A percentile compares a stretch with the other conserved stretches of the same genome.
Conservation (phyloP, 768 basidiomycete genomes). For the Rhizopogon vinicolor region DNA sequence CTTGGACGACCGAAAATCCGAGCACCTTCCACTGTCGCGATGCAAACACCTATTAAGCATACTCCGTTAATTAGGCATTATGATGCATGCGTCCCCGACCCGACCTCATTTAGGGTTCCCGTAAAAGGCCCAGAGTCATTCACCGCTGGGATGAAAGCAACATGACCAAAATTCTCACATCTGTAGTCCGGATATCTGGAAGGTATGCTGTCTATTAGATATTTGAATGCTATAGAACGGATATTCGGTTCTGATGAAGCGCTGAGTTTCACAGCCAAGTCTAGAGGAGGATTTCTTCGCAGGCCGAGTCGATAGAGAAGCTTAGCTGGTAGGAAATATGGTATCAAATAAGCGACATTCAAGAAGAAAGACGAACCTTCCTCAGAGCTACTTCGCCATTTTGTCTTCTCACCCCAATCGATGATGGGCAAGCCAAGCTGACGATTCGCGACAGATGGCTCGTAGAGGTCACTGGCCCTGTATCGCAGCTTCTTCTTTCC, state of each 20-base stretch:
- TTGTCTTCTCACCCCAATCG: slow-evolving; percentile 77
- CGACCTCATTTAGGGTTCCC: slow-evolving; percentile 63
- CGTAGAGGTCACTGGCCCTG: slow-evolving; percentile 76
- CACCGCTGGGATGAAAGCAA: slow-evolving; percentile 78
- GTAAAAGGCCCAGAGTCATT: slow-evolving; percentile 47
- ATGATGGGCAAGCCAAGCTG: slow-evolving; percentile 75
- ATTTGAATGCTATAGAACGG: slow-evolving; percentile 66
- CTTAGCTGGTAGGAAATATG: slow-evolving; percentile 48
- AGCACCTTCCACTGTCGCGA: slow-evolving; percentile 62
- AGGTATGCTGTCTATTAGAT: slow-evolving; percentile 72
- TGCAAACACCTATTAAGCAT: slow-evolving; percentile 56
- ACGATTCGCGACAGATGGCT: slow-evolving; percentile 71
- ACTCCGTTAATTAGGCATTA: not conserved
- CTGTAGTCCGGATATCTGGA: slow-evolving; percentile 58
- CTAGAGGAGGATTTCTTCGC: slow-evolving; percentile 62
- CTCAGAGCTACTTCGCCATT: slow-evolving; percentile 80
- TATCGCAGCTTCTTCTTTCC: slow-evolving; percentile 41
- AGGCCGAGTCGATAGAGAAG: slow-evolving; percentile 73
- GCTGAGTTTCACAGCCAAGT: slow-evolving; percentile 64
- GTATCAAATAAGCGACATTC: not conserved
- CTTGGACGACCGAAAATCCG: slow-evolving; percentile 71
- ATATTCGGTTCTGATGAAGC: slow-evolving; percentile 46
- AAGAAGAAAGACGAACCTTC: slow-evolving; percentile 55
- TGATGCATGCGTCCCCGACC: slow-evolving; percentile 6
- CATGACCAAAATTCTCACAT: slow-evolving; percentile 45